Base-by-base conservation (phyloP, 371 early-diverging fungal genomes). In the Mortierella sp. region DNA sequence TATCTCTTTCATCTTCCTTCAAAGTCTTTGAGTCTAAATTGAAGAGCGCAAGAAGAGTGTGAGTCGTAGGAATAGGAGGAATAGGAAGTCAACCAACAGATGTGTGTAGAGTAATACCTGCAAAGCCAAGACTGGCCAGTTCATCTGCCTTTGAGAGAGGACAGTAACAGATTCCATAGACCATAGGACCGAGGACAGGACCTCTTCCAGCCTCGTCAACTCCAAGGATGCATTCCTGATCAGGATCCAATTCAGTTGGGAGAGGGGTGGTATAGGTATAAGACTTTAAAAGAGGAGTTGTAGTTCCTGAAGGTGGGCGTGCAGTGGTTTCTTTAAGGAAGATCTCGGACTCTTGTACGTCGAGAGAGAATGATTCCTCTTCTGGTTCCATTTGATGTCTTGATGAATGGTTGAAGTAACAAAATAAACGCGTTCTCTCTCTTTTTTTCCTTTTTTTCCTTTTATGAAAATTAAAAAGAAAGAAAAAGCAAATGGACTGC, bases 151-250 rank as follows among this genome's bases (percentile, higher is more conserved):
- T 87, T 6, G 89, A 85, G 4, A 89, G 57, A 0, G 91, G 91
- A 61, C 92, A 94, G 76, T 92, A 97, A 62, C 94, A 91, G 12
- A 92, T 85, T 1, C 95, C 95, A 83, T 98, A 99, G 0, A 98
- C 98, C 98, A 99, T 98, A 10, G 98, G 98, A 0, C 98, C 97
- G 1, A 99, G 87, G 5, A 99, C 98, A 5, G 99, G 99, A 0
- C 99, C 99, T 49, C 99, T 85, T 17, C 99, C 99, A 15, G 99
- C 99, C 76, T 99, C 99, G 83, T 99, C 99, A 2, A 99, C 96
- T 17, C 99, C 99, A 45, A 99, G 83, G 0, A 93, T 87, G 72
- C 90, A 94, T 13, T 92, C 81, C 71, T 80, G 90, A 58, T 89
- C 88, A 31, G 83, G 66, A 32, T 75, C 66, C n/a, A 78, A 61